Conservation (phyloP, 2,329 filamentous ascomycete species). For the Nemania bipapillata region DNA sequence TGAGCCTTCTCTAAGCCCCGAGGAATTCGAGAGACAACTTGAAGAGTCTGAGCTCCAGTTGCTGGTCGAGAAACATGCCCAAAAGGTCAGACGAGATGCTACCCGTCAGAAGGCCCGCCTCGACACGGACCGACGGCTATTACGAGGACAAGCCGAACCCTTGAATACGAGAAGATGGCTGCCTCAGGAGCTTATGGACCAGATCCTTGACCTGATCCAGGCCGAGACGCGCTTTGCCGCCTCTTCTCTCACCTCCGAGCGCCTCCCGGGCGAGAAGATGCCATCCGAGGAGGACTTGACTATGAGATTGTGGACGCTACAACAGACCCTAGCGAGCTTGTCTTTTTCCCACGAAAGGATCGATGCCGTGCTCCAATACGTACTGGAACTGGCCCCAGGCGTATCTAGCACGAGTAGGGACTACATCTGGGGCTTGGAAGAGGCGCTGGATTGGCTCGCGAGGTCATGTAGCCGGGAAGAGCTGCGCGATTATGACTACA, state of each 20-base stretch:
- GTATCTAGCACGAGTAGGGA: constrained; percentile 69
- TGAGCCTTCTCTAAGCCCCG: constrained; percentile 72
- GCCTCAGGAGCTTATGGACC: constrained; percentile 78
- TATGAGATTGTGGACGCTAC: constrained; percentile 84
- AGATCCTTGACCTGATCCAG: constrained; percentile 77
- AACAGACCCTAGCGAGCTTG: constrained; percentile 74
- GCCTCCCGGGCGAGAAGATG: constrained; percentile 61
- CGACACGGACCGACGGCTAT: constrained; percentile 84
- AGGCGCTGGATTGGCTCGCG: constrained; percentile 91
- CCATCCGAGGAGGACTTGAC: constrained; percentile 80
- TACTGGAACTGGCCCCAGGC: constrained; percentile 74
- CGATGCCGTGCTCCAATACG: constrained; percentile 70
- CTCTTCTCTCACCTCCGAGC: constrained; percentile 62
- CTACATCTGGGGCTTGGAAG: constrained; percentile 84
- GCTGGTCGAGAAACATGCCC: constrained; percentile 83
- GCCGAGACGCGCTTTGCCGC: constrained; percentile 70
- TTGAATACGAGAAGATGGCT: constrained; percentile 82
- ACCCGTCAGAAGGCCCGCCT: constrained; percentile 79
- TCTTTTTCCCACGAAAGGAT: constrained; percentile 74
- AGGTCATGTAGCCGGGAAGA: constrained; percentile 75
- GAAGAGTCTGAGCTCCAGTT: constrained; percentile 91
- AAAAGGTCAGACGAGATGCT: constrained; percentile 82
- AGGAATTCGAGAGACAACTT: constrained; percentile 89
- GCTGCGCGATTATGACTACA: constrained; percentile 75
- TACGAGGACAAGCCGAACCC: constrained; percentile 80